Percentiles rank a stretch among this genome's conserved stretches.
Evolutionary conservation across 345 rosid genomes (phyloP).

Genomic region (Brassica napus): Da-Ae NC_063451.1:41439001-41439500

Average conservation of each 20-base stretch:
- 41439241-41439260: slow-evolving; percentile 24
- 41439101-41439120: neutral
- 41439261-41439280: slow-evolving; percentile 24
- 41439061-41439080: neutral
- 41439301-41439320: slow-evolving; percentile 11
- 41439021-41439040: slow-evolving; percentile 16
- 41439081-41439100: neutral
- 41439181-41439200: neutral
- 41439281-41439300: slow-evolving; percentile 21
- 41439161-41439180: neutral
- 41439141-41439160: neutral
- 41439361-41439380: slow-evolving; percentile 30
- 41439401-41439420: slow-evolving; percentile 13
- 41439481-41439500: slow-evolving; percentile 95
- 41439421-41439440: slow-evolving; percentile 57
- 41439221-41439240: slow-evolving; percentile 5
- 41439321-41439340: slow-evolving; percentile 5
- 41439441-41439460: slow-evolving; percentile 76
- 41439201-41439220: neutral
- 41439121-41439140: neutral
- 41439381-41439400: slow-evolving; percentile 21
- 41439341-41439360: slow-evolving; percentile 30
- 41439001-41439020: neutral
- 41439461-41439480: slow-evolving; percentile 69
- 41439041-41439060: neutral